Conservation (phyloP, 192 early-diverging fungal genomes). For the Coemansia sp. region DNA sequence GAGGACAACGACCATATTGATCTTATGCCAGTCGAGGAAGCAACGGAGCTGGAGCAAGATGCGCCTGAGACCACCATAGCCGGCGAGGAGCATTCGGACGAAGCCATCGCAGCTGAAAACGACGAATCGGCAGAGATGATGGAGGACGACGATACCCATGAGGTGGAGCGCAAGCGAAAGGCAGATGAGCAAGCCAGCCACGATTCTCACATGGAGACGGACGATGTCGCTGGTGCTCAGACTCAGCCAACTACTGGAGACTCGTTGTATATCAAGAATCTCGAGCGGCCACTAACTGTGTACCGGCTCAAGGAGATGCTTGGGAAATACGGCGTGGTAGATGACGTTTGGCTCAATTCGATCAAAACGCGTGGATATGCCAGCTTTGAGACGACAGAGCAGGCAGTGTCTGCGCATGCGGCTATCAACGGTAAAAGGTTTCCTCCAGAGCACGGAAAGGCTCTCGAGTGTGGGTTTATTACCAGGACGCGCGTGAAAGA, state of each 20-base stretch:
- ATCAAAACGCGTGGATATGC: constrained; percentile 56
- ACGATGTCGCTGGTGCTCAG: background rate
- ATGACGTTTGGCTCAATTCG: constrained; percentile 53
- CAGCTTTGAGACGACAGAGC: constrained; percentile 27
- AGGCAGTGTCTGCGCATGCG: constrained; percentile 27
- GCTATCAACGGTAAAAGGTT: constrained; percentile 36
- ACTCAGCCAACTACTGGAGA: background rate
- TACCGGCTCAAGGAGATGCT: constrained; percentile 41
- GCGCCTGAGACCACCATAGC: background rate
- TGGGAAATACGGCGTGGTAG: constrained; percentile 24
- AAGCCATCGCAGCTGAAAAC: background rate
- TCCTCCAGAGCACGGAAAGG: constrained; percentile 43
- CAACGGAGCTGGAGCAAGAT: constrained; percentile 1
- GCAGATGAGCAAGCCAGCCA: background rate
- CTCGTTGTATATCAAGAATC: constrained; percentile 48
- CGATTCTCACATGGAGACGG: constrained; percentile 12
- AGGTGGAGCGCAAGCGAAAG: background rate
- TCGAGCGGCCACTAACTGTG: constrained; percentile 47
- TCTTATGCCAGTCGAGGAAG: constrained; percentile 30
- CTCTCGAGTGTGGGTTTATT: constrained; percentile 46
- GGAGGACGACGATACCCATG: background rate
- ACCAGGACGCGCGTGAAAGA: constrained; percentile 37
- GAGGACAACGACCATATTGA: constrained; percentile 32
- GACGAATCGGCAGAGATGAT: constrained; percentile 14
- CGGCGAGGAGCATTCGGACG: background rate